These are phyloP conservation scores for Gomphus bonarii DNA, from an alignment of 1,284 basidiomycete species.

Conservation along the genomic window DNA sequence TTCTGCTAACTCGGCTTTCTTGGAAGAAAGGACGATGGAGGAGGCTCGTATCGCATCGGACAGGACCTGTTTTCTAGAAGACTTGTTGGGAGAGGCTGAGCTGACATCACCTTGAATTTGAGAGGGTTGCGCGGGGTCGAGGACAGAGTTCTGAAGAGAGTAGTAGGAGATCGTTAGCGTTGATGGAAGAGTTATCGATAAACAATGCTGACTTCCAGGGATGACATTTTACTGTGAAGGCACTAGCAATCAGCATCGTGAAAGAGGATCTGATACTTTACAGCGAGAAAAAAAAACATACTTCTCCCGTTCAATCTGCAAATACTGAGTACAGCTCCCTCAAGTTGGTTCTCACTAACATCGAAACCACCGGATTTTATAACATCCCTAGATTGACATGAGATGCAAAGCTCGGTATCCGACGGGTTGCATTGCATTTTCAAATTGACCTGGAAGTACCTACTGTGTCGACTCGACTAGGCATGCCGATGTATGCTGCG, in stretches of 20 bases:
- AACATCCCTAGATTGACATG: no score
- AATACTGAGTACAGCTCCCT: no score
- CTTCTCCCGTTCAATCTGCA: no score
- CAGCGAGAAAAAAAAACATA: neutral
- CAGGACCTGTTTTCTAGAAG: neutral
- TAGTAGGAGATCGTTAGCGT: conserved; percentile 13
- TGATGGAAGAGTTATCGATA: neutral
- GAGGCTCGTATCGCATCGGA: neutral
- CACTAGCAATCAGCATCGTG: neutral
- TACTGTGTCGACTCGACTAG: no score
- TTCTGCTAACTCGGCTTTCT: conserved; percentile 5
- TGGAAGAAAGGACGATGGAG: neutral
- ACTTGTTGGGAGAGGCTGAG: conserved; percentile 44
- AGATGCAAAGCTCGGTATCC: no score
- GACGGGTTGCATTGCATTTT: no score
- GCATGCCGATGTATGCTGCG: no score
- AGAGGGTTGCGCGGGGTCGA: conserved; percentile 55
- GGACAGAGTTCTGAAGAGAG: conserved; percentile 46
- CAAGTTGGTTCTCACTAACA: no score
- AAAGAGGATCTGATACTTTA: neutral
- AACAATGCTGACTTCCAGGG: conserved; percentile 3
- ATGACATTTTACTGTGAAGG: neutral
- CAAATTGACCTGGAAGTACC: no score
- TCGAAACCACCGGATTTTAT: no score
- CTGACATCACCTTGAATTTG: conserved; percentile 49